phyloP scores from a whole-genome alignment of 192 early-diverging fungal genomes.

The Paraglomus brasilianum region DNA sequence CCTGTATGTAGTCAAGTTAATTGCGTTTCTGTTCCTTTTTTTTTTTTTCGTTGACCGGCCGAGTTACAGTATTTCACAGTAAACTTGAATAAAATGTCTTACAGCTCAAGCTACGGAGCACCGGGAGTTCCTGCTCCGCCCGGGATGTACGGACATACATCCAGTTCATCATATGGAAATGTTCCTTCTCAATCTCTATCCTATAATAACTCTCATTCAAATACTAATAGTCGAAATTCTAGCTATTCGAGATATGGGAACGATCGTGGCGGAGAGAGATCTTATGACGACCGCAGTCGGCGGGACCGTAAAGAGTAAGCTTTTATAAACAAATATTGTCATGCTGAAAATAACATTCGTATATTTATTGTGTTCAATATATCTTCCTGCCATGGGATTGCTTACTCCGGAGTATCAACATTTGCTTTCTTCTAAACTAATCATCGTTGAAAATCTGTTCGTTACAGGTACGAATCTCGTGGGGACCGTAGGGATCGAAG shows the following conservation, averaged over 20 bases:
- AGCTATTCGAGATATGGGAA: constrained; percentile 19
- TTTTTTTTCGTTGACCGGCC: too few species aligned
- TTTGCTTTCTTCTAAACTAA: background rate
- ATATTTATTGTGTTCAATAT: too few species aligned
- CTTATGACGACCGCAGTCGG: constrained; percentile 63
- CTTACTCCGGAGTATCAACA: too few species aligned
- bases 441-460: background rate
- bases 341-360: too few species aligned
- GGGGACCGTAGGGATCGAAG: constrained; percentile 56
- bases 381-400: too few species aligned
- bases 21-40: too few species aligned
- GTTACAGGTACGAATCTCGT: constrained; percentile 40
- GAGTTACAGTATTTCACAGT: too few species aligned
- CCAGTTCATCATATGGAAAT: constrained; percentile 32
- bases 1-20: too few species aligned
- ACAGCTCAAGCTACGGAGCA: constrained; percentile 30
- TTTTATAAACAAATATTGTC: background rate
- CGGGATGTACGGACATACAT: constrained; percentile 6
- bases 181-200: constrained; percentile 35
- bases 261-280: constrained; percentile 56
- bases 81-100: constrained; percentile 26
- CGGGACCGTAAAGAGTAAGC: constrained; percentile 61
- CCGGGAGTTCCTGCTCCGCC: constrained; percentile 32
- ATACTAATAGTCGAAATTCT: constrained; percentile 23
- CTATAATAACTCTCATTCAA: constrained; percentile 34